These are phyloP conservation scores for Pseudocercospora crystallina DNA, from an alignment of 2,329 filamentous ascomycete genomes.

Conservation along the genomic window DNA sequence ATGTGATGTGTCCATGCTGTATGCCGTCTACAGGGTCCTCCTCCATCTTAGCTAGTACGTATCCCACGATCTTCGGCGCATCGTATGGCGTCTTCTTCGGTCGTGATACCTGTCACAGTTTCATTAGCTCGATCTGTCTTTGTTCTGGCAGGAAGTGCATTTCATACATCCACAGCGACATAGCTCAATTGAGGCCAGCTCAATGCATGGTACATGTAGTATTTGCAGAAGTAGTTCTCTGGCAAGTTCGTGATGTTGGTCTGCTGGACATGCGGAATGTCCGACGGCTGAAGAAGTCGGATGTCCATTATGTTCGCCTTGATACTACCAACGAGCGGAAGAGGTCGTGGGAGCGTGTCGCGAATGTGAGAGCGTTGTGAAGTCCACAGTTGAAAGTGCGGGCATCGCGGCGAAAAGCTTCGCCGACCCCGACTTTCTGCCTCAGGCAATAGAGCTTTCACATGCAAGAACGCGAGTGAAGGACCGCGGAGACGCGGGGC, in stretches of 20 bases:
- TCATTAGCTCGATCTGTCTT: neutral
- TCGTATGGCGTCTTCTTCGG: slow-evolving; percentile 76
- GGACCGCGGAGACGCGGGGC: too few relatives aligned
- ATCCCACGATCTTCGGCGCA: slow-evolving; percentile 96
- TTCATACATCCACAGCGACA: slow-evolving; percentile 77
- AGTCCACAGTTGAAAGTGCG: too few relatives aligned
- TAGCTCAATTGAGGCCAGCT: slow-evolving; percentile 98
- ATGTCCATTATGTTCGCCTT: slow-evolving; percentile 71
- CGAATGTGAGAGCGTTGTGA: too few relatives aligned
- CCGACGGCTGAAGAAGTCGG: slow-evolving; percentile 75
- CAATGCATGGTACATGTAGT: slow-evolving; percentile 98
- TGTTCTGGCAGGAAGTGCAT: slow-evolving; percentile 5
- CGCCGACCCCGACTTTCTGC: too few relatives aligned
- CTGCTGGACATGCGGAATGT: slow-evolving; percentile 91
- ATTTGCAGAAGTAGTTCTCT: slow-evolving; percentile 99
- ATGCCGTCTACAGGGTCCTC: slow-evolving; percentile 91
- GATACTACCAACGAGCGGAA: neutral
- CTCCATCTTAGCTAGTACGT: slow-evolving; percentile 99
- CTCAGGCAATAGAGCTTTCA: too few relatives aligned
- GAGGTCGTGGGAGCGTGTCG: neutral
- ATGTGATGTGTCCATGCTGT: slow-evolving; percentile 94
- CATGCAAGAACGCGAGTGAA: too few relatives aligned
- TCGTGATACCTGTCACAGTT: slow-evolving; percentile 59
- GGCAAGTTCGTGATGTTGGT: slow-evolving; percentile 98
- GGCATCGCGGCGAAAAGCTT: too few relatives aligned